Conservation (phyloP, 805 yeast species). For the Ogataea corticis region DNA sequence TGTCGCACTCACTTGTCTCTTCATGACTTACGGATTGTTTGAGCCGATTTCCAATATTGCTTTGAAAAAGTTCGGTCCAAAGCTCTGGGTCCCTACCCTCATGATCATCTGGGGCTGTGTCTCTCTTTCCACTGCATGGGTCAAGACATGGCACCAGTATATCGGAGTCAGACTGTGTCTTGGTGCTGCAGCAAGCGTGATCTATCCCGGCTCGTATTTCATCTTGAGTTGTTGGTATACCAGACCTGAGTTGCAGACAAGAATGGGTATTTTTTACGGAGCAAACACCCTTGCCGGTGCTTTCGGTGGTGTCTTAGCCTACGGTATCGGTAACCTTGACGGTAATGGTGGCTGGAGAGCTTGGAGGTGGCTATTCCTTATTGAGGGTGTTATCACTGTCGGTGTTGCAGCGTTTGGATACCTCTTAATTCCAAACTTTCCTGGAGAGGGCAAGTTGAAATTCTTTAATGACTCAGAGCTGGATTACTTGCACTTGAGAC, state of each 20-base stretch:
- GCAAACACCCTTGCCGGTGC: conserved; percentile 37
- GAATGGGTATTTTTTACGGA: conserved; percentile 41
- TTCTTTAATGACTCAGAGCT: conserved; percentile 16
- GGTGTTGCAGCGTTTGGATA: conserved; percentile 34
- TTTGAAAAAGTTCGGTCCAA: conserved; percentile 41
- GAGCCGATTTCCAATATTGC: conserved; percentile 42
- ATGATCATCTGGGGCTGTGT: conserved; percentile 42
- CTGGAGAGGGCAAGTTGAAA: conserved; percentile 17
- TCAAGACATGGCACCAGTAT: conserved; percentile 24
- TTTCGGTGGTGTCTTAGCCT: conserved; percentile 41
- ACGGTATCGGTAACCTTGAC: conserved; percentile 35
- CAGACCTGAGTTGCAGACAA: conserved; percentile 37
- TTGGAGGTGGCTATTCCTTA: conserved; percentile 53
- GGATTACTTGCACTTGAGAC: conserved; percentile 13
- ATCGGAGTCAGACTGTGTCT: conserved; percentile 38
- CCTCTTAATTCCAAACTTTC: conserved; percentile 39
- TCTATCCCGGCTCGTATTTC: conserved; percentile 43
- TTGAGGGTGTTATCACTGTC: conserved; percentile 47
- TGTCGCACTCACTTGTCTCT: conserved; percentile 41
- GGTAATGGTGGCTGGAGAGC: conserved; percentile 41
- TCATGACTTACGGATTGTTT: conserved; percentile 41
- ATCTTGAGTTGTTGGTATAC: conserved; percentile 41
- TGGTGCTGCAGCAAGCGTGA: conserved; percentile 44
- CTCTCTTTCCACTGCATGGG: conserved; percentile 36
- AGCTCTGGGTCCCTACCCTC: conserved; percentile 36